phyloP scores from a whole-genome alignment of 2,329 filamentous ascomycete genomes.

The Gaeumannomyces tritici region DNA sequence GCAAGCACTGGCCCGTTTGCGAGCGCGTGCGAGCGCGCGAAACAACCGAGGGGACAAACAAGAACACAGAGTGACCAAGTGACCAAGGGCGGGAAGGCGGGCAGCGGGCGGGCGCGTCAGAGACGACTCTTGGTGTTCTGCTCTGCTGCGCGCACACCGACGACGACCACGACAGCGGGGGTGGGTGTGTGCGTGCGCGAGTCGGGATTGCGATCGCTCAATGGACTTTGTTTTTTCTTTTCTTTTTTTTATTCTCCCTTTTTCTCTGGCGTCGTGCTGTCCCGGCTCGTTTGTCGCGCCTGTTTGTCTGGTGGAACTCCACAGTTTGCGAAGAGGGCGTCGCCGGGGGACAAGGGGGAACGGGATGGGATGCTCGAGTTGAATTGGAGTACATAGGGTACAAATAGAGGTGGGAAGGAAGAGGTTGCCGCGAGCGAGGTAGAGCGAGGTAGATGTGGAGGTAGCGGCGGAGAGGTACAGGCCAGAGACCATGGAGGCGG shows the following conservation, averaged over 20 bases:
- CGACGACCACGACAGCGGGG: background rate
- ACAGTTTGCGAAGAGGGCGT: background rate
- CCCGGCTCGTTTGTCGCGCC: background rate
- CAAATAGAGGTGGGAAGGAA: slow-evolving; percentile 1
- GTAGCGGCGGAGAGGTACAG: background rate
- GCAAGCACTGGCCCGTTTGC: background rate
- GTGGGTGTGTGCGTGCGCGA: background rate
- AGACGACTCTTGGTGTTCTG: background rate
- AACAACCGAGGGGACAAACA: background rate
- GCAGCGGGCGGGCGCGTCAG: background rate
- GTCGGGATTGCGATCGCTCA: background rate
- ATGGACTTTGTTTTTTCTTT: background rate
- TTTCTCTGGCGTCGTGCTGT: no score
- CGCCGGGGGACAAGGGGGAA: background rate
- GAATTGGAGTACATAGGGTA: slow-evolving; percentile 2
- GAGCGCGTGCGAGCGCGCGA: background rate
- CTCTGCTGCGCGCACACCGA: background rate
- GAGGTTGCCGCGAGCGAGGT: background rate
- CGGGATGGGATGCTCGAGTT: background rate
- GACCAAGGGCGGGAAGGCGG: background rate
- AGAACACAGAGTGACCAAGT: background rate
- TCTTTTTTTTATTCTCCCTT: background rate
- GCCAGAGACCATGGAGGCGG: background rate
- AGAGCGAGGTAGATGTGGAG: background rate
- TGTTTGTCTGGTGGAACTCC: background rate